Conservation (phyloP, 202 grass and related monocot genomes). For the Panicum virgatum region DNA sequence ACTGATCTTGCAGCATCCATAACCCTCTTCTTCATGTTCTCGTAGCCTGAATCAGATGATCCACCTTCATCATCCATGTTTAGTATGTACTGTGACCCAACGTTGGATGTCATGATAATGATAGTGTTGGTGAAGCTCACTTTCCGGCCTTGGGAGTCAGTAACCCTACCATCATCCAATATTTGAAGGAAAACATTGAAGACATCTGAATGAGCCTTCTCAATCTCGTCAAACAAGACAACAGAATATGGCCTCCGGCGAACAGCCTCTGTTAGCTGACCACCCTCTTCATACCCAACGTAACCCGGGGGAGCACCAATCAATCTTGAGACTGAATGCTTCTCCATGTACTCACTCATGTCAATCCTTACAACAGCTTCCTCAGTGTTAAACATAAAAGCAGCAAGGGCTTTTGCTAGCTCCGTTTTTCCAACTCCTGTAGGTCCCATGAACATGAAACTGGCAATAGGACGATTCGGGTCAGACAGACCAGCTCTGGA, state of each 20-base stretch:
- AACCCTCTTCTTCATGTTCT: conserved; percentile 87
- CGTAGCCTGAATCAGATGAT: conserved; percentile 59
- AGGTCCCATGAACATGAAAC: conserved; percentile 99
- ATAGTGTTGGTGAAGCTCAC: conserved; percentile 86
- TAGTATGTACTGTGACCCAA: conserved; percentile 92
- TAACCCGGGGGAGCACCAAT: conserved; percentile 96
- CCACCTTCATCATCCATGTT: conserved; percentile 78
- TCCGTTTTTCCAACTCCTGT: conserved; percentile 99
- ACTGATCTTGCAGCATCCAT: conserved; percentile 96
- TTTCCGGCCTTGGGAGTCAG: conserved; percentile 91
- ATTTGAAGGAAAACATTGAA: conserved; percentile 99
- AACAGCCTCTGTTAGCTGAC: conserved; percentile 87
- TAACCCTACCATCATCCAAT: conserved; percentile 91
- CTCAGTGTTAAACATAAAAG: conserved; percentile 98
- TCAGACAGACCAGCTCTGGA: conserved; percentile 97
- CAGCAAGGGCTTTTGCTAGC: conserved; percentile 85
- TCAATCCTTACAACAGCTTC: conserved; percentile 98
- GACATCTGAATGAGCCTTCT: conserved; percentile 96
- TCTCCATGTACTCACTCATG: conserved; percentile 99
- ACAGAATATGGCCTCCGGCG: conserved; percentile 85
- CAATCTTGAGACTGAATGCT: conserved; percentile 92
- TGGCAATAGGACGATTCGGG: conserved; percentile 92
- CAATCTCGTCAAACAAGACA: conserved; percentile 95
- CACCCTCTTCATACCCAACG: conserved; percentile 96
- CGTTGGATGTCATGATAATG: conserved; percentile 99